Percentiles rank a stretch among this genome's conserved stretches.
Conservation (phyloP, 1,284 basidiomycete genomes). For the Tilletia setariae region DNA sequence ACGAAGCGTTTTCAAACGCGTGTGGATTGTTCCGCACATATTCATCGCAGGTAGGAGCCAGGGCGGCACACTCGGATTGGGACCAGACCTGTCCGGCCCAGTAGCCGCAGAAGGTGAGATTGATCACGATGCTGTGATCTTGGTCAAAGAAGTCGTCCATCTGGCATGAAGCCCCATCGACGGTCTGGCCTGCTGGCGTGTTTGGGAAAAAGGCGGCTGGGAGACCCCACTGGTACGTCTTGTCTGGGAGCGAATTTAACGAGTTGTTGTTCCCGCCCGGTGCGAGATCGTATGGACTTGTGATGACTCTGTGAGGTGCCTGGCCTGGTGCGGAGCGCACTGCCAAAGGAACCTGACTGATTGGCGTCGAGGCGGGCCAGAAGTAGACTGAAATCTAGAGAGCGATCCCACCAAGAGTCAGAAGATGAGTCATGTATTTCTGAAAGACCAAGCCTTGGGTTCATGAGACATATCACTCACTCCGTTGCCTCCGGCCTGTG, state of each 20-base stretch:
- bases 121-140: constrained; percentile 42
- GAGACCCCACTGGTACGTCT: constrained; percentile 26
- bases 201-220: constrained; percentile 40
- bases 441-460: background rate
- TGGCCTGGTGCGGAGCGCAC: constrained; percentile 28
- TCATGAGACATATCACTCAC: background rate
- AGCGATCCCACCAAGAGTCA: background rate
- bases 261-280: constrained; percentile 27
- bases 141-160: constrained; percentile 31
- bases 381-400: constrained; percentile 34
- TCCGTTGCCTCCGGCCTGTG: constrained; percentile 29
- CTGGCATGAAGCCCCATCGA: constrained; percentile 26
- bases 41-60: constrained; percentile 29
- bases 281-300: constrained; percentile 25
- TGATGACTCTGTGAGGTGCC: constrained; percentile 31
- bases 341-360: constrained; percentile 24
- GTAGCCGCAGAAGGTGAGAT: constrained; percentile 26
- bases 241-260: constrained; percentile 19
- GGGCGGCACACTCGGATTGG: constrained; percentile 21
- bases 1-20: constrained; percentile 35
- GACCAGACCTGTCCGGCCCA: constrained; percentile 34
- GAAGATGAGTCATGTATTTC: background rate
- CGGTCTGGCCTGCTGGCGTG: constrained; percentile 24
- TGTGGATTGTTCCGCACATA: constrained; percentile 33
- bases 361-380: constrained; percentile 28